Evolutionary conservation across 192 early-diverging fungal genomes (phyloP).

Genomic region (Backusella morwellensis): DNA sequence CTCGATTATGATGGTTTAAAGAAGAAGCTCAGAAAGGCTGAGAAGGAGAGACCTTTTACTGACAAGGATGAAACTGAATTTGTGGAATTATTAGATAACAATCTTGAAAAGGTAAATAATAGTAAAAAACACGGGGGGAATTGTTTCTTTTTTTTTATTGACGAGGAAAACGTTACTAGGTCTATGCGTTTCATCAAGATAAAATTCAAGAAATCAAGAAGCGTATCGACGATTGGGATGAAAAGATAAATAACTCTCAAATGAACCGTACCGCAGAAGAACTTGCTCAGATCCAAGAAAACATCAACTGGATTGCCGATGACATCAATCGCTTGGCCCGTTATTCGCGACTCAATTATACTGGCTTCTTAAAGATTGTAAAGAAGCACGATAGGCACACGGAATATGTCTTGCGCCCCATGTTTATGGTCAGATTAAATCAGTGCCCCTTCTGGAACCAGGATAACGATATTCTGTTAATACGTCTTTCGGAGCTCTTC

Average conservation of each 20-base stretch:
- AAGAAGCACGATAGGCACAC: slow-evolving; percentile 99
- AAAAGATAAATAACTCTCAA: slow-evolving; percentile 44
- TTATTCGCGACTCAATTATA: slow-evolving; percentile 78
- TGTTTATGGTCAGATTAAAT: slow-evolving; percentile 83
- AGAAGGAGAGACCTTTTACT: slow-evolving; percentile 66
- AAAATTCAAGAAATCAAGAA: slow-evolving; percentile 75
- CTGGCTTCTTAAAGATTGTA: slow-evolving; percentile 88
- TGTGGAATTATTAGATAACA: slow-evolving; percentile 84
- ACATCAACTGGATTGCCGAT: slow-evolving; percentile 72
- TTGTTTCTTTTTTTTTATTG: not conserved
- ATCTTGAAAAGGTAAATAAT: slow-evolving; percentile 78
- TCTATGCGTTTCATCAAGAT: slow-evolving; percentile 68
- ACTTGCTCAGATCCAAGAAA: slow-evolving; percentile 48
- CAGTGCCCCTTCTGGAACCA: slow-evolving; percentile 80
- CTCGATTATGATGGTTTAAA: slow-evolving; percentile 86
- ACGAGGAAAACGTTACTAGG: slow-evolving; percentile 34
- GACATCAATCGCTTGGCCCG: slow-evolving; percentile 78
- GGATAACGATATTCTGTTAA: slow-evolving; percentile 81
- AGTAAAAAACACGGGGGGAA: not conserved
- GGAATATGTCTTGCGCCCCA: slow-evolving; percentile 67
- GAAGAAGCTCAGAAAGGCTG: slow-evolving; percentile 70
- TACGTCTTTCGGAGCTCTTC: slow-evolving; percentile 82
- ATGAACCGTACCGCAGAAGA: slow-evolving; percentile 47
- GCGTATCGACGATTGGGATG: slow-evolving; percentile 63
- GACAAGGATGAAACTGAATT: slow-evolving; percentile 89